phyloP scores from a whole-genome alignment of 78 protist species.

The Cavenderia fasciculata region DNA sequence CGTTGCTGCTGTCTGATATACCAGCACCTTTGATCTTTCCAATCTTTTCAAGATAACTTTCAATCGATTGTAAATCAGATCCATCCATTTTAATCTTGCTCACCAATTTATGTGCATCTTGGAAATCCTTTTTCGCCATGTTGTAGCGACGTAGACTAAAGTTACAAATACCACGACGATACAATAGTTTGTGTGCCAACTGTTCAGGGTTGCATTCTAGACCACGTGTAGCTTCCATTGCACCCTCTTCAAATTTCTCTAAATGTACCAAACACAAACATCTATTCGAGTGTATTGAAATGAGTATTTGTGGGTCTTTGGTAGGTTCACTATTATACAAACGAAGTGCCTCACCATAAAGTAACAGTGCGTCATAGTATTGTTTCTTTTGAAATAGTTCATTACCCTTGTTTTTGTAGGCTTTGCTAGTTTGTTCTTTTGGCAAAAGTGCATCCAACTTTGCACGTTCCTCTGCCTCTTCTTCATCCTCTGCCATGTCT shows the following conservation, averaged over 20 bases:
- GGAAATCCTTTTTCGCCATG: conserved; percentile 43
- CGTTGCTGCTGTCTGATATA: not conserved
- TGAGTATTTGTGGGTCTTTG: conserved; percentile 9
- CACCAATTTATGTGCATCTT: conserved; percentile 28
- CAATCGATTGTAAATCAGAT: conserved; percentile 46
- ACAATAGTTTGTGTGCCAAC: conserved; percentile 36
- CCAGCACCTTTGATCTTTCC: not conserved
- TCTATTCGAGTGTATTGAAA: conserved; percentile 36
- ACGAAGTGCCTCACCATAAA: conserved; percentile 48
- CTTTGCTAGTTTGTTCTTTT: conserved; percentile 5
- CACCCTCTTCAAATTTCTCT: conserved; percentile 58
- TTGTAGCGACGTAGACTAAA: conserved; percentile 7
- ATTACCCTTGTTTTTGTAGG: conserved; percentile 42
- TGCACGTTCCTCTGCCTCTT: too few relatives aligned
- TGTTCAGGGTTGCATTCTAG: conserved; percentile 13
- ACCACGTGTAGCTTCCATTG: conserved; percentile 53
- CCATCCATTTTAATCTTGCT: conserved; percentile 19
- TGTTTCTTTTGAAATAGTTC: conserved; percentile 69
- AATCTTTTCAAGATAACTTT: conserved; percentile 43
- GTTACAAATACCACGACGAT: conserved; percentile 72
- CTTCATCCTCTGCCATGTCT: too few relatives aligned
- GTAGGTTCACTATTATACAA: not conserved
- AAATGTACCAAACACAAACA: conserved; percentile 55
- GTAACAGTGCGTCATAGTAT: conserved; percentile 28
- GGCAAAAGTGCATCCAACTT: too few relatives aligned